Evolutionary conservation across 2,329 filamentous ascomycete genomes (phyloP), one percentile per base, ranked within the genome.

Genomic region (Fusarium sp.): DNA sequence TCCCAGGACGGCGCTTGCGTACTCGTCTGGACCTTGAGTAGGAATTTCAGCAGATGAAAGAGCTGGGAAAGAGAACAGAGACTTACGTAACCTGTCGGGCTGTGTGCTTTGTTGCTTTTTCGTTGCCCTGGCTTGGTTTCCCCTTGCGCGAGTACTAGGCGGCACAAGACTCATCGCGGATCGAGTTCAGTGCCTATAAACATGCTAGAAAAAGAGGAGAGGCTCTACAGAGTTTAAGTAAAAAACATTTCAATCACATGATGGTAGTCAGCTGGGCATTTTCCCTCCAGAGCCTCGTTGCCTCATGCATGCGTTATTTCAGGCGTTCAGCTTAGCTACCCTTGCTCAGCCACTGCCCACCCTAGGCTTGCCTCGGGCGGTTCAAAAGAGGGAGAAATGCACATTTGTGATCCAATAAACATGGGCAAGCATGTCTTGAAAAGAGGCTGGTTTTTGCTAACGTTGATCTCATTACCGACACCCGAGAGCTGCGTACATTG

Each of bases 51-150:
- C 41, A 23, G 6, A 6, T 23, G n/a, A 6, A 43, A 4, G 3
- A 23, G 7, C 0, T 9, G 43, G 0, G 13, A 2, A 7, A 25
- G 14, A 5, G 4, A 3, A 3, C 5, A 48, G 43, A 14, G 5
- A 50, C 45, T 50, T 50, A 50, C 23, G 45, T 27, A 50, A 50
- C 23, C 16, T 50, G 8, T 50, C 23, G 23, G 45, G 16, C 23
- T 50, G 45, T 10, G 45, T 11, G 4, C 14, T 50, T 50, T 45
- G 41, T 20, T 50, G 27, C 45, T 27, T 50, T 25, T 27, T 50
- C 7, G 23, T 10, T 7, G 13, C 20, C 41, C 6, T 45, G 6
- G 20, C 13, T 7, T 45, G 41, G 6, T 4, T 23, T 10, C 45
- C 45, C 16, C 45, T 27, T 1, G 14, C 14, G 25, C 45, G 23